Evolutionary conservation across 73 alveolate species (phyloP).

Genomic region (Tetrahymena thermophila): DNA sequence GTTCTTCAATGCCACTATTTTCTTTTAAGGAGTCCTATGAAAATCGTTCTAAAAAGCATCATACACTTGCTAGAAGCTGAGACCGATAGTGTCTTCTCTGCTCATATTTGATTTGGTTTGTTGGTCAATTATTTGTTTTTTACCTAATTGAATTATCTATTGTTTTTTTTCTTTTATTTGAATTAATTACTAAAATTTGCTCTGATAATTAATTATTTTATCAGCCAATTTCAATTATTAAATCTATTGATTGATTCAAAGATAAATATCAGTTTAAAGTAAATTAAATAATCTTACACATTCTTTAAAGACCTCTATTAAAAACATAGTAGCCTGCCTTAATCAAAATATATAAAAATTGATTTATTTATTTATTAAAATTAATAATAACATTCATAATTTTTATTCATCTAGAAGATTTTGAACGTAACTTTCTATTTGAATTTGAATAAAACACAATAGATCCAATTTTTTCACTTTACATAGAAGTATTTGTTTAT

Average conservation of each 20-base stretch:
- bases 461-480: neutral
- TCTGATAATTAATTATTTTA: neutral
- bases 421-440: neutral
- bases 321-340: neutral
- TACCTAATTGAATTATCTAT: neutral
- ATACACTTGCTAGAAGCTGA: neutral
- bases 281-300: neutral
- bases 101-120: neutral
- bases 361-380: no score
- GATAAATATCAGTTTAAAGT: neutral
- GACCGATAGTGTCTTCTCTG: neutral
- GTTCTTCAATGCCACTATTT: neutral
- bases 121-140: neutral
- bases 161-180: neutral
- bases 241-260: neutral
- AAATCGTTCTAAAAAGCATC: neutral
- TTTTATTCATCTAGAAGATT: neutral
- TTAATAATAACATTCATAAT: neutral
- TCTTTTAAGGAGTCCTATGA: neutral
- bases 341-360: no score
- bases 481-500: neutral
- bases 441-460: neutral
- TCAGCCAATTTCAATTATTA: neutral
- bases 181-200: neutral
- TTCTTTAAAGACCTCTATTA: neutral